phyloP scores from a whole-genome alignment of 495 filamentous ascomycete genomes.

The Trichoderma reesei region DNA sequence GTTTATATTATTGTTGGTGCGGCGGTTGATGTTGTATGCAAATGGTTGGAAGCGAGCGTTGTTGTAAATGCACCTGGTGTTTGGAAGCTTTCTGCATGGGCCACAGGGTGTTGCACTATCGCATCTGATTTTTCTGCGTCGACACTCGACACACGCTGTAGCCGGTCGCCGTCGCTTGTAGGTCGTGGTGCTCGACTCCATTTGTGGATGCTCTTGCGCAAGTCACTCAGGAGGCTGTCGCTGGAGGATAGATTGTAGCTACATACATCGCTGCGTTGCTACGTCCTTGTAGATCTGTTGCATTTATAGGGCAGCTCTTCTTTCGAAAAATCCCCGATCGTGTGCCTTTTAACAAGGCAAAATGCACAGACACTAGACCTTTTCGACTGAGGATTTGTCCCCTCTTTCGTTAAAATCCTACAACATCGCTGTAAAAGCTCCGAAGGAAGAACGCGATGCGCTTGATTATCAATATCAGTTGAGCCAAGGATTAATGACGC shows the following conservation, averaged over 20 bases:
- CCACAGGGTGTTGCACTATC: background rate
- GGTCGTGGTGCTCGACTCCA: background rate
- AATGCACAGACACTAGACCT: too few relatives aligned
- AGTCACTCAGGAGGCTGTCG: background rate
- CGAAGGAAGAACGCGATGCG: too few relatives aligned
- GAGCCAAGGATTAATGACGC: too few relatives aligned
- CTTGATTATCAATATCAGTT: too few relatives aligned
- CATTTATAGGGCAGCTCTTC: too few relatives aligned
- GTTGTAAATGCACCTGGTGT: background rate
- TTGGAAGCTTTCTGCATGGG: background rate
- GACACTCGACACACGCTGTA: background rate
- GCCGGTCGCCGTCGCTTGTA: background rate
- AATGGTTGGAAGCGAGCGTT: background rate
- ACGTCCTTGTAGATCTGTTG: background rate
- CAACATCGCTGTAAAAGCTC: too few relatives aligned
- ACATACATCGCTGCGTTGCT: background rate
- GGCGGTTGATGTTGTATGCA: background rate
- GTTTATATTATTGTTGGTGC: background rate
- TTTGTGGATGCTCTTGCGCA: background rate
- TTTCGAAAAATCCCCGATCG: too few relatives aligned
- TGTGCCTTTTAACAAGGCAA: too few relatives aligned
- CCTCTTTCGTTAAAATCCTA: too few relatives aligned
- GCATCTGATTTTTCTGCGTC: background rate
- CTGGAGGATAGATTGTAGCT: background rate
- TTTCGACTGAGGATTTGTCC: too few relatives aligned